Percentiles rank a stretch among this genome's conserved stretches.
Evolutionary conservation across 208 protist species (phyloP).

Genomic region (Leishmania tropica): DNA sequence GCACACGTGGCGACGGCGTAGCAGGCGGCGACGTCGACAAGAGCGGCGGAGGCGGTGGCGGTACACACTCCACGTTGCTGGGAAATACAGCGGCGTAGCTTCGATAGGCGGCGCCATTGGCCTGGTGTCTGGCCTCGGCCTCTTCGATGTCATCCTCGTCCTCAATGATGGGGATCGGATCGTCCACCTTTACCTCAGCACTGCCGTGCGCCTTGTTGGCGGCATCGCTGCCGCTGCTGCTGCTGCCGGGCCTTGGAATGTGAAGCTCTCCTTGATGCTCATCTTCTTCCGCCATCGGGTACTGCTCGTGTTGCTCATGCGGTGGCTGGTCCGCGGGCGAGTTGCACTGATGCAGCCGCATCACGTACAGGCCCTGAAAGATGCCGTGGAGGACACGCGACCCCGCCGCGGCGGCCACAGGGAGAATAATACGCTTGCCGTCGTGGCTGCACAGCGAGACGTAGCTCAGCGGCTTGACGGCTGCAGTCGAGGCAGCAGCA

Average conservation of each 20-base stretch:
- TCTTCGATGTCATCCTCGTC: neutral
- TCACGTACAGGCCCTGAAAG: slow-evolving; percentile 49
- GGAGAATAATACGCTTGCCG: slow-evolving; percentile 58
- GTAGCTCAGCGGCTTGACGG: slow-evolving; percentile 39
- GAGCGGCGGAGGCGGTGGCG: neutral
- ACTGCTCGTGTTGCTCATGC: neutral
- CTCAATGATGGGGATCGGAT: neutral
- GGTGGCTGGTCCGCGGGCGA: neutral
- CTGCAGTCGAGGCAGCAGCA: neutral
- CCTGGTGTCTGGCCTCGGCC: neutral
- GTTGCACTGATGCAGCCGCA: slow-evolving; percentile 24
- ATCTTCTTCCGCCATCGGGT: neutral
- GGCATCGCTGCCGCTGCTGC: neutral
- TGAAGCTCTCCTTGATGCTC: neutral
- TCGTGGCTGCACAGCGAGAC: slow-evolving; percentile 48
- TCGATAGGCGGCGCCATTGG: slow-evolving; percentile 9
- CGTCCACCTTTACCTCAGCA: too few species aligned
- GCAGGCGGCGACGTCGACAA: neutral
- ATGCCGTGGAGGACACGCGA: slow-evolving; percentile 60
- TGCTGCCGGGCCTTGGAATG: neutral
- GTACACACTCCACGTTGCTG: slow-evolving; percentile 9
- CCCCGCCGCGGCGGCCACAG: slow-evolving; percentile 48
- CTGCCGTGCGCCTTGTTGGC: neutral
- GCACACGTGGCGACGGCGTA: neutral
- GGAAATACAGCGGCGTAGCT: slow-evolving; percentile 30